Conservation (phyloP, 2,329 filamentous ascomycete species). For the Colletotrichum musicola region DNA sequence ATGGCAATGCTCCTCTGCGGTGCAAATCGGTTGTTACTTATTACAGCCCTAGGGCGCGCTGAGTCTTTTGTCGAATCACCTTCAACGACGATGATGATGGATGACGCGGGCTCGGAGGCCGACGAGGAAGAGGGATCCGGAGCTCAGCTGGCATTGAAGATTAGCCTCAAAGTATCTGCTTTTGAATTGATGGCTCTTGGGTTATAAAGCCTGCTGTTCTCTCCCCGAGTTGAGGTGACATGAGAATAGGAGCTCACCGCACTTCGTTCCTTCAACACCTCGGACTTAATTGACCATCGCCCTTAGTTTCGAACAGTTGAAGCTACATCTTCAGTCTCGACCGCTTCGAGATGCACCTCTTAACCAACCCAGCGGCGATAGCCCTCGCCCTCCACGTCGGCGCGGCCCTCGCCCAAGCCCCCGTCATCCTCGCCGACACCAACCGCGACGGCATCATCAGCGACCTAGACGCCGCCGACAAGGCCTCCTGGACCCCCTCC, state of each 20-base stretch:
- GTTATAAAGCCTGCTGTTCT: neutral
- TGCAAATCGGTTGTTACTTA: neutral
- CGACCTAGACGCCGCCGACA: constrained; percentile 43
- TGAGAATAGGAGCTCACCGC: neutral
- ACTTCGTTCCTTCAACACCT: neutral
- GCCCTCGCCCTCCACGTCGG: constrained; percentile 9
- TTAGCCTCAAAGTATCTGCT: too few species aligned
- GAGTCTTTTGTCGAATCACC: neutral
- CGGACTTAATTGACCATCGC: too few species aligned
- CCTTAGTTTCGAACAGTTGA: too few species aligned
- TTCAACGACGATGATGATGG: neutral
- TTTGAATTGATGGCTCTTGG: too few species aligned
- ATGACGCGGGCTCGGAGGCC: neutral
- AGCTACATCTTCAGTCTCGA: too few species aligned
- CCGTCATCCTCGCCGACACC: constrained; percentile 49
- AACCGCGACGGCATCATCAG: constrained; percentile 53
- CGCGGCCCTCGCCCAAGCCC: constrained; percentile 12
- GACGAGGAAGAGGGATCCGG: neutral
- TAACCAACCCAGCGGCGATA: neutral
- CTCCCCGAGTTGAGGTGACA: neutral
- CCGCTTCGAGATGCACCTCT: constrained; percentile 4
- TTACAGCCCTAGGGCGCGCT: neutral
- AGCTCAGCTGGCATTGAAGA: too few species aligned
- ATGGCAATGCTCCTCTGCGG: neutral
- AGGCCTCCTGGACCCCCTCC: constrained; percentile 42